These are phyloP conservation scores for Boletales sp. DNA, from an alignment of 768 basidiomycete species.

Conservation along the genomic window DNA sequence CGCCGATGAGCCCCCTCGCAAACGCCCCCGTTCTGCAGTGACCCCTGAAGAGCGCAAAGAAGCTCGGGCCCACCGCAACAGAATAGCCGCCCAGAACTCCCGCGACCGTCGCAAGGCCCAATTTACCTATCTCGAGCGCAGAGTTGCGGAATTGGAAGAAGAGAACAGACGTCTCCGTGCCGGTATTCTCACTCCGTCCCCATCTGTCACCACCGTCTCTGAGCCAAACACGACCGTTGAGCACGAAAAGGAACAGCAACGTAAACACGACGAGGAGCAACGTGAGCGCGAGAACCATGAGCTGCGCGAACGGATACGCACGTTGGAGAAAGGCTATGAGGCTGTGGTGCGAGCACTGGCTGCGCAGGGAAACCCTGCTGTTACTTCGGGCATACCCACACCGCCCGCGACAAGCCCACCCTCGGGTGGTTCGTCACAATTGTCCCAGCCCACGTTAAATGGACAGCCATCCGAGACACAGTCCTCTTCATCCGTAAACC, in stretches of 20 bases:
- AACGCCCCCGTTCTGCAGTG: slow-evolving; percentile 63
- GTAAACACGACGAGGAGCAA: slow-evolving; percentile 35
- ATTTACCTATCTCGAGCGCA: slow-evolving; percentile 60
- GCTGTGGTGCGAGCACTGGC: slow-evolving; percentile 73
- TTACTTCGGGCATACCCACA: slow-evolving; percentile 11
- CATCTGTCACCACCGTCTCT: slow-evolving; percentile 10
- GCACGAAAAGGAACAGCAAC: slow-evolving; percentile 28
- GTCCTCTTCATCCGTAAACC: slow-evolving; percentile 20
- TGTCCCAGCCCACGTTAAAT: slow-evolving; percentile 20
- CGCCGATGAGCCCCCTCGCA: slow-evolving; percentile 56
- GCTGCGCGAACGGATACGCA: slow-evolving; percentile 70
- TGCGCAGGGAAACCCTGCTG: slow-evolving; percentile 46
- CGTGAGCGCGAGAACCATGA: slow-evolving; percentile 70
- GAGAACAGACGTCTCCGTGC: slow-evolving; percentile 78
- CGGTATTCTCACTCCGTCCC: slow-evolving; percentile 34
- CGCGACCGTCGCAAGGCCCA: slow-evolving; percentile 89
- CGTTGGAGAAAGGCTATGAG: slow-evolving; percentile 79
- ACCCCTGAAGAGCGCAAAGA: slow-evolving; percentile 79
- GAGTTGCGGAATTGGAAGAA: slow-evolving; percentile 73
- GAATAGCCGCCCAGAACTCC: slow-evolving; percentile 91
- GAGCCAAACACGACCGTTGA: slow-evolving; percentile 23
- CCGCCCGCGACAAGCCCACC: slow-evolving; percentile 11
- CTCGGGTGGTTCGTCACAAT: slow-evolving; percentile 20
- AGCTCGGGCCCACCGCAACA: slow-evolving; percentile 86
- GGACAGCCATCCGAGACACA: slow-evolving; percentile 19